phyloP scores from a whole-genome alignment of 129 eudicot species.

The Chrysanthemum lavandulifolium region DNA sequence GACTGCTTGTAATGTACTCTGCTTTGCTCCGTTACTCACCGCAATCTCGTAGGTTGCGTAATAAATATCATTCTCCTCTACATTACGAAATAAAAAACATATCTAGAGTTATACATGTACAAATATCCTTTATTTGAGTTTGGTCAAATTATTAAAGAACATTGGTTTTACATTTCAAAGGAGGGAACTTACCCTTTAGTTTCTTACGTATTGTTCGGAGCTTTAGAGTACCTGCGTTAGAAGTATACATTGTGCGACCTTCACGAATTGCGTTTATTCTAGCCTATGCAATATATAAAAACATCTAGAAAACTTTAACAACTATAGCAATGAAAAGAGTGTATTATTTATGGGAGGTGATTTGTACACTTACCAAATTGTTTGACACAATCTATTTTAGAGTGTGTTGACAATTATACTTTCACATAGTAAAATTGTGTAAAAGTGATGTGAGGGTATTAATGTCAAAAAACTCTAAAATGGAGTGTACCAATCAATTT shows the following conservation, averaged over 20 bases:
- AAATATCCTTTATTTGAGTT: background rate
- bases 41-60: conserved; percentile 86
- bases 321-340: background rate
- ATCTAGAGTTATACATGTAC: background rate
- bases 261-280: conserved; percentile 81
- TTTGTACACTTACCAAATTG: too few relatives aligned
- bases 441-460: too few relatives aligned
- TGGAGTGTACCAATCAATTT: too few relatives aligned
- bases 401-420: too few relatives aligned
- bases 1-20: too few relatives aligned
- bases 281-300: conserved; percentile 48
- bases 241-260: conserved; percentile 84
- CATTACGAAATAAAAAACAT: conserved; percentile 16
- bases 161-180: background rate
- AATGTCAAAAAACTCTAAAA: too few relatives aligned
- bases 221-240: conserved; percentile 88
- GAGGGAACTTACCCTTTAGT: conserved; percentile 55
- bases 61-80: conserved; percentile 84
- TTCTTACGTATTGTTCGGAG: conserved; percentile 79
- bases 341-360: too few relatives aligned
- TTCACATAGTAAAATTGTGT: too few relatives aligned
- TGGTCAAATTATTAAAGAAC: background rate
- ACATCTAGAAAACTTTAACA: background rate
- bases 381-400: too few relatives aligned
- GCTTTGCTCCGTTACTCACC: conserved; percentile 89